A percentile compares a stretch with the other conserved stretches of the same genome.
Conservation (phyloP, 164 flowering plant genomes). For the Berberis vulgaris region DNA sequence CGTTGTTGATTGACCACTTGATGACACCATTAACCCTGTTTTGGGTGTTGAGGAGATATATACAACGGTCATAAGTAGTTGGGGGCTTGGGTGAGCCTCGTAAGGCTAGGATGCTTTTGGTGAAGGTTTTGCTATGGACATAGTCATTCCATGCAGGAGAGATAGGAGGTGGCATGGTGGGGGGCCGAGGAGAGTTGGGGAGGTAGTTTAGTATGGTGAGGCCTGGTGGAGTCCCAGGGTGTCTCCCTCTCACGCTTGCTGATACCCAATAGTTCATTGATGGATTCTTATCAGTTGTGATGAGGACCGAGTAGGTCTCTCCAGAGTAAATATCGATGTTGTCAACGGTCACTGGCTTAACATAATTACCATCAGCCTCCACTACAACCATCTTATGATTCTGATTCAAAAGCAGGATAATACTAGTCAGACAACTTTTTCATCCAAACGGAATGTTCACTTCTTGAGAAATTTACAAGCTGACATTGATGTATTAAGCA, state of each 20-base stretch:
- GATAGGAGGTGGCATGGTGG: slow-evolving; percentile 44
- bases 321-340: slow-evolving; percentile 83
- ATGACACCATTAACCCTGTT: background rate
- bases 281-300: slow-evolving; percentile 61
- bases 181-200: slow-evolving; percentile 41
- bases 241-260: slow-evolving; percentile 47
- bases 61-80: background rate
- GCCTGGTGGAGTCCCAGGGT: slow-evolving; percentile 61
- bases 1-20: background rate
- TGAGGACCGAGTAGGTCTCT: slow-evolving; percentile 76
- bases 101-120: background rate
- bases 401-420: slow-evolving; percentile 21
- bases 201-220: slow-evolving; percentile 66
- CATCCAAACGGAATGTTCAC: too few relatives aligned
- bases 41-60: slow-evolving; percentile 2
- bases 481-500: too few relatives aligned
- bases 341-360: slow-evolving; percentile 45
- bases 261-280: slow-evolving; percentile 70
- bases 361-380: slow-evolving; percentile 93
- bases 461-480: too few relatives aligned
- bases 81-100: background rate
- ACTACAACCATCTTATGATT: slow-evolving; percentile 73
- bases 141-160: slow-evolving; percentile 30
- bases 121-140: background rate
- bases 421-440: too few relatives aligned